These are phyloP conservation scores for Tulasnella sp. DNA, from an alignment of 768 basidiomycete genomes.

Conservation along the genomic window DNA sequence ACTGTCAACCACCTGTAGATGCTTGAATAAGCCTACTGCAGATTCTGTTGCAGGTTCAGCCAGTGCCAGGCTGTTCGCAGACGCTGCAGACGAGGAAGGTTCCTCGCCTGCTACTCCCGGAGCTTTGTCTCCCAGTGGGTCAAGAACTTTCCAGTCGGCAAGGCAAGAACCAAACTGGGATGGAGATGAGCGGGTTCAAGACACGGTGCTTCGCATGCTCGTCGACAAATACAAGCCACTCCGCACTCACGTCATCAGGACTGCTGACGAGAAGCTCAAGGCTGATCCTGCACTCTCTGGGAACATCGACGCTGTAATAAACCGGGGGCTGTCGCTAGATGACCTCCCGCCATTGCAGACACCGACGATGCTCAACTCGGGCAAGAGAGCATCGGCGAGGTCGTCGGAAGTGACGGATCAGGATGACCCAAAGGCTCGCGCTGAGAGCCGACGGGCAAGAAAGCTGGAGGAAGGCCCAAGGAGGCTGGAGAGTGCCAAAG, in stretches of 20 bases:
- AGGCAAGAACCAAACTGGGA: constrained; percentile 58
- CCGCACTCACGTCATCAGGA: constrained; percentile 44
- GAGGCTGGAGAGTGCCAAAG: constrained; percentile 50
- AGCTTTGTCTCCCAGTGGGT: not conserved
- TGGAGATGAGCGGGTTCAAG: constrained; percentile 58
- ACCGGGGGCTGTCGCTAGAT: not conserved
- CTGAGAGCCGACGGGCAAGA: constrained; percentile 31
- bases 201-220: constrained; percentile 72
- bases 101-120: too few relatives aligned
- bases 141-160: constrained; percentile 25
- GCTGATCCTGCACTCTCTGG: constrained; percentile 20
- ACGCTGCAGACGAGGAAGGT: constrained; percentile 6
- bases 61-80: constrained; percentile 17
- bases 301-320: too few relatives aligned
- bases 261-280: constrained; percentile 58
- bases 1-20: too few relatives aligned
- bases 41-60: not conserved
- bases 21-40: too few relatives aligned
- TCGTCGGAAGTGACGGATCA: not conserved
- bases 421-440: constrained; percentile 25
- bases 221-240: constrained; percentile 80
- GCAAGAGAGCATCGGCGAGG: not conserved
- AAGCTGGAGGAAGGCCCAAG: constrained; percentile 44
- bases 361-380: not conserved
- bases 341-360: not conserved